These are phyloP conservation scores for Fusarium lateritium DNA, from an alignment of 2,329 filamentous ascomycete species.

Conservation along the genomic window DNA sequence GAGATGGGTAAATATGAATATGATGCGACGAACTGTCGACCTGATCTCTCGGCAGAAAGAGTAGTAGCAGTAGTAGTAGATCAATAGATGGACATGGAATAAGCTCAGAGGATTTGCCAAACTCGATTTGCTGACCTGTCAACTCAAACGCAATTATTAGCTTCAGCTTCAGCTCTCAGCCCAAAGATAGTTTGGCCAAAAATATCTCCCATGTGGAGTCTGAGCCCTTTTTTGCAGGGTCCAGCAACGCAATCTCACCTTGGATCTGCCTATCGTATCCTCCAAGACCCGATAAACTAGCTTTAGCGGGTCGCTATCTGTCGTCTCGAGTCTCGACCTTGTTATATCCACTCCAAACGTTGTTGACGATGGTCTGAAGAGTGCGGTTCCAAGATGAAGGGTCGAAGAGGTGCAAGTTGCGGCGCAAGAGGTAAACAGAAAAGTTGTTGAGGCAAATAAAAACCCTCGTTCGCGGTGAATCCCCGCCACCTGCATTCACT, in stretches of 20 bases:
- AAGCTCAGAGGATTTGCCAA: not conserved
- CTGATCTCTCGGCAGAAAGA: constrained; percentile 15
- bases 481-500: constrained; percentile 15
- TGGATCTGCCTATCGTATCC: constrained; percentile 10
- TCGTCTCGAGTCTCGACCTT: not conserved
- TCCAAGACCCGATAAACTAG: constrained; percentile 31
- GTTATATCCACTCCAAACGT: constrained; percentile 25
- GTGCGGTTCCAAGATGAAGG: not conserved
- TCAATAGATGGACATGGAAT: constrained; percentile 3
- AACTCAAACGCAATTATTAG: constrained; percentile 8
- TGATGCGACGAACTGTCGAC: not conserved
- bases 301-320: constrained; percentile 28
- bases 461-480: not conserved
- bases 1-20: not conserved
- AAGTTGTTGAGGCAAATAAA: not conserved
- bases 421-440: not conserved
- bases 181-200: constrained; percentile 13
- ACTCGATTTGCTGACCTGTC: constrained; percentile 17
- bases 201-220: constrained; percentile 35
- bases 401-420: constrained; percentile 3
- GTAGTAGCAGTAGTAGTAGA: not conserved
- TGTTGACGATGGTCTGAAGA: constrained; percentile 3
- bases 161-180: constrained; percentile 14
- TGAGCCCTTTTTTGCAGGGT: constrained; percentile 14
- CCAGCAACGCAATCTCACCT: constrained; percentile 17